phyloP scores from a whole-genome alignment of 106 monocot species.

The Allium cepa region DNA sequence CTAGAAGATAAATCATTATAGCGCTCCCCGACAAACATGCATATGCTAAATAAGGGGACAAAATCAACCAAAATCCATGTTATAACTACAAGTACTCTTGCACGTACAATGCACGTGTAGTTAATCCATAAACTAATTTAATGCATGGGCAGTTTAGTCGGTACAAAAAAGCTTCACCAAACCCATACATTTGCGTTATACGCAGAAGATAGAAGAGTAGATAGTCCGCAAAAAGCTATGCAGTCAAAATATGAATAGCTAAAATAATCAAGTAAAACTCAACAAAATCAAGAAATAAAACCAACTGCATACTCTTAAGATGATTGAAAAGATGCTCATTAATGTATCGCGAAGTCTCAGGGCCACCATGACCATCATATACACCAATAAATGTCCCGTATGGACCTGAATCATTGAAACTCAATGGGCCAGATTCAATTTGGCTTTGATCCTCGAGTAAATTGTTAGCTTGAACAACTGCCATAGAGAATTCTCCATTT shows the following conservation, averaged over 20 bases:
- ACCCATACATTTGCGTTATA: no score
- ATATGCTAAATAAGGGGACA: no score
- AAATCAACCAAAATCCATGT: no score
- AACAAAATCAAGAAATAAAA: not conserved
- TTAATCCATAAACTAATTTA: no score
- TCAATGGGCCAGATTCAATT: slow-evolving; percentile 40
- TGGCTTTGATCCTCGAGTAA: slow-evolving; percentile 61
- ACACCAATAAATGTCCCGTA: slow-evolving; percentile 15
- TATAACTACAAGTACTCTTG: no score
- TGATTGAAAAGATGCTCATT: slow-evolving; percentile 4
- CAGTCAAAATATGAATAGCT: no score
- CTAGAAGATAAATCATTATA: no score
- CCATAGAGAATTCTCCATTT: slow-evolving; percentile 67
- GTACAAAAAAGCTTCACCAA: no score
- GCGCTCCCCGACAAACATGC: no score
- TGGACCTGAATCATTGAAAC: slow-evolving; percentile 5
- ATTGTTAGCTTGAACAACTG: slow-evolving; percentile 60
- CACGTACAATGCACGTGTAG: no score
- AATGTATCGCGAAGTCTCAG: slow-evolving; percentile 11
- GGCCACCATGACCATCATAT: slow-evolving; percentile 16
- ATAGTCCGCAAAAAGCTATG: no score
- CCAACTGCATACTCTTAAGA: slow-evolving; percentile 12
- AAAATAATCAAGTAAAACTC: not conserved
- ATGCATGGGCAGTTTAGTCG: no score
- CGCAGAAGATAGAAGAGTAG: not conserved